Evolutionary conservation across 345 rosid genomes (phyloP).

Genomic region (Citrus maxima): DNA sequence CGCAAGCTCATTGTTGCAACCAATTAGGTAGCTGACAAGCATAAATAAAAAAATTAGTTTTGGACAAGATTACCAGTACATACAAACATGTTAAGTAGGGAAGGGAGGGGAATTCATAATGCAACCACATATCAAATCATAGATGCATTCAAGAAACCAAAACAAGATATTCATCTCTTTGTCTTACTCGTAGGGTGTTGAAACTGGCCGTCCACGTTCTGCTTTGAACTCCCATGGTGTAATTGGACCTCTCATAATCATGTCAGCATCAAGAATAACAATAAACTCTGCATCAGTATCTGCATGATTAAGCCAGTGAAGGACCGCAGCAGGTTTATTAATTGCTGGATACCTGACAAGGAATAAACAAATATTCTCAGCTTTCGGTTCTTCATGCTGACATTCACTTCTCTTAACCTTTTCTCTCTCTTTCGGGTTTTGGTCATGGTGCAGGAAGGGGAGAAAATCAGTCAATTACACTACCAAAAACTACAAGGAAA

Average conservation of each 20-base stretch:
- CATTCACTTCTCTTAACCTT: neutral
- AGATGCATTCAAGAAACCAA: neutral
- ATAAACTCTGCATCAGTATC: constrained; percentile 81
- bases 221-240: constrained; percentile 98
- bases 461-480: neutral
- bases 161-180: neutral
- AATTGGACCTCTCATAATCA: constrained; percentile 93
- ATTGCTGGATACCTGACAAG: constrained; percentile 93
- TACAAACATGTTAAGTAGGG: neutral
- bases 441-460: neutral
- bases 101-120: neutral
- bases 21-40: constrained; percentile 76
- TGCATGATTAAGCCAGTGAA: constrained; percentile 98
- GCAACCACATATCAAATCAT: neutral
- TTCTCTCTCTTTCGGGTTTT: neutral
- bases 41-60: constrained; percentile 14
- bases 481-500: neutral
- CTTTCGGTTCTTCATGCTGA: neutral
- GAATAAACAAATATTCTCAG: constrained; percentile 16
- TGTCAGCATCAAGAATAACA: constrained; percentile 97
- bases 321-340: constrained; percentile 96
- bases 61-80: neutral
- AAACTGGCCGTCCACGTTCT: constrained; percentile 88
- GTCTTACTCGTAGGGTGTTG: constrained; percentile 96
- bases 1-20: constrained; percentile 94